phyloP scores from a whole-genome alignment of 2,329 filamentous ascomycete species.

The Dissoconium aciculare region DNA sequence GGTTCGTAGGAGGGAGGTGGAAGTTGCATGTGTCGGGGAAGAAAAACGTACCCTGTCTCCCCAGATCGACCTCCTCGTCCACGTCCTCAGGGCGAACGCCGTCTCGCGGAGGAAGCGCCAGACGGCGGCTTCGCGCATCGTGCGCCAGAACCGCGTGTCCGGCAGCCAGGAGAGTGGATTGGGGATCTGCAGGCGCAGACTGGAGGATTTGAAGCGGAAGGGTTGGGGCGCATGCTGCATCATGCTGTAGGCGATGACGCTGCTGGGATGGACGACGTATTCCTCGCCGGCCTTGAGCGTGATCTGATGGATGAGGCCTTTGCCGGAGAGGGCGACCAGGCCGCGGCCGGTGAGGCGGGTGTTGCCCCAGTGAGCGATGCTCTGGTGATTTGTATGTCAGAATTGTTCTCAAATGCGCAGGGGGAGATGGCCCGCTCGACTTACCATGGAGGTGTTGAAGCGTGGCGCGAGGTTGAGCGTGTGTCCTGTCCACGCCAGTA shows the following conservation, averaged over 20 bases:
- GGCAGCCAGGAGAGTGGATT: constrained; percentile 48
- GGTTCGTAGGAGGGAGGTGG: too few species aligned
- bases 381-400: constrained; percentile 33
- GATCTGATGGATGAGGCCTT: constrained; percentile 79
- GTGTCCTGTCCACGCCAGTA: constrained; percentile 94
- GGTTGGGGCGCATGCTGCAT: constrained; percentile 59
- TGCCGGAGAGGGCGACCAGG: constrained; percentile 67
- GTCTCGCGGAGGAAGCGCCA: constrained; percentile 57
- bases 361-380: constrained; percentile 79
- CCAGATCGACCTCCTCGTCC: constrained; percentile 71
- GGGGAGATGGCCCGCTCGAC: constrained; percentile 10
- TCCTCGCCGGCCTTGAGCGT: constrained; percentile 69
- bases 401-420: neutral
- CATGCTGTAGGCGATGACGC: constrained; percentile 80
- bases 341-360: constrained; percentile 79
- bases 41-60: constrained; percentile 53
- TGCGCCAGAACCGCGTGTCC: constrained; percentile 56
- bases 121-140: constrained; percentile 53
- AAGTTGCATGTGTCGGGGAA: too few species aligned
- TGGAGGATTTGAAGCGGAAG: constrained; percentile 72
- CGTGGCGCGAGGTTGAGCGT: constrained; percentile 62
- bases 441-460: constrained; percentile 55
- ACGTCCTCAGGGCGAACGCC: constrained; percentile 57
- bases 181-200: constrained; percentile 64
- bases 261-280: constrained; percentile 77